Evolutionary conservation across 352 stramenopile genomes (phyloP), one percentile per base, ranked within the genome.

Genomic region (Phytophthora ramorum): DNA sequence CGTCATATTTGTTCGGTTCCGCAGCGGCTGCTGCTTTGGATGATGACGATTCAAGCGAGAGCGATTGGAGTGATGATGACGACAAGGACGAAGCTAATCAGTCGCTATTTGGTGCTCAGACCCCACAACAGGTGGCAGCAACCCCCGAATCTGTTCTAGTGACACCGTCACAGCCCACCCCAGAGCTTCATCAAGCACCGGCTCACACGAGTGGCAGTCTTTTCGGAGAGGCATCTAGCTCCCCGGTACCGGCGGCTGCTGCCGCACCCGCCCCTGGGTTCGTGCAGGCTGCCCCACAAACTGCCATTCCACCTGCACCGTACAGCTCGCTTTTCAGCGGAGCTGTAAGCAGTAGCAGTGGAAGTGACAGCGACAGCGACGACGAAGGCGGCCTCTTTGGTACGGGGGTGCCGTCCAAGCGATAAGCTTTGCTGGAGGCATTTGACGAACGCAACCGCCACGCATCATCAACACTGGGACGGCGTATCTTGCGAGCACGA

Each of bases 381-480:
- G 85, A 92, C 49, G 82, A 87, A 73, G 81, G 81, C 22, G 84
- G 85, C 4, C 75, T 96, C 26, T 94, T 96, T 67, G 85, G 85
- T 61, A 92, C 85, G 3, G 81, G 85, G 9, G 63, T 92, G n/a
- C 83, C 83, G 5, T 91, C 70, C 19, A 81, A 80, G 64, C 79
- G 85, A 68, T 91, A 87, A 79, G 53, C n/a, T 20, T 22, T 14
- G 38, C 22, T 66, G 28, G 32, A 37, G 43, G 49, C 63, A 59
- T 44, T 24, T 40, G 48, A 62, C 22, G 49, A n/a, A 43, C 32
- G n/a, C 8, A 58, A 28, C 43, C 32, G 22, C 20, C 46, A 58
- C 52, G 55, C 40, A 62, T 38, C 59, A 64, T 67, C 12, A 65
- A 57, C 45, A 61, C 37, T 44, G 37, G 56, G 28, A 57, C 53